A percentile compares a stretch with the other conserved stretches of the same genome.
Conservation (phyloP, 805 yeast species). For the Blastobotrys chiropterorum region DNA sequence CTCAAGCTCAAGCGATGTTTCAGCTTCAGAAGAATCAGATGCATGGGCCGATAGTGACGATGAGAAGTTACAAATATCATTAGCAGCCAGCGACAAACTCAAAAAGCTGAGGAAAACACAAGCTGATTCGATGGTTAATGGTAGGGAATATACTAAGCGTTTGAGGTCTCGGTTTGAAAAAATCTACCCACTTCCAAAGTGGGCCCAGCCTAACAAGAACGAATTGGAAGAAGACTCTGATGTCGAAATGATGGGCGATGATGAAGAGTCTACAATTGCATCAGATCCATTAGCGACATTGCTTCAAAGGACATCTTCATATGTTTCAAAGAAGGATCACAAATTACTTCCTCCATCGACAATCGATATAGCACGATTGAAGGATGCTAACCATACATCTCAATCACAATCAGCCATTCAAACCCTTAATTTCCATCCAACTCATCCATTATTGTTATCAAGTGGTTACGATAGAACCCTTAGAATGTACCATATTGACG, state of each 20-base stretch:
- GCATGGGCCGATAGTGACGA: constrained; percentile 94
- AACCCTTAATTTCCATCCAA: constrained; percentile 75
- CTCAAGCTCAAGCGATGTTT: constrained; percentile 20
- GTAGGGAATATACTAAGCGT: constrained; percentile 55
- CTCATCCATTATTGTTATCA: constrained; percentile 74
- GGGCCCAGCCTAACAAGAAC: constrained; percentile 45
- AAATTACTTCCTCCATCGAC: constrained; percentile 62
- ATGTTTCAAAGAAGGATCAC: constrained; percentile 28
- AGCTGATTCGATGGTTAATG: constrained; percentile 47
- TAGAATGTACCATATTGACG: constrained; percentile 85
- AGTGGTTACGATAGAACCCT: constrained; percentile 91
- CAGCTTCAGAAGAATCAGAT: neutral
- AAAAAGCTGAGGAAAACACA: constrained; percentile 65
- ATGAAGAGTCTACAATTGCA: constrained; percentile 25
- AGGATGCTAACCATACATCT: constrained; percentile 74
- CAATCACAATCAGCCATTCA: constrained; percentile 78
- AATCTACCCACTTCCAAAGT: constrained; percentile 76
- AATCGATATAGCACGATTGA: constrained; percentile 72
- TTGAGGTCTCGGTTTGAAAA: constrained; percentile 65
- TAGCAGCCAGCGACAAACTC: constrained; percentile 51
- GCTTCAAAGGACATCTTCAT: constrained; percentile 26
- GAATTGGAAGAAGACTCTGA: constrained; percentile 18
- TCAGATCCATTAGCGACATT: constrained; percentile 31
- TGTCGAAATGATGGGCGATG: constrained; percentile 22
- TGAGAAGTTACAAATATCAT: constrained; percentile 58